Conservation (phyloP, 1,284 basidiomycete genomes). For the Austroboletus niveus region DNA sequence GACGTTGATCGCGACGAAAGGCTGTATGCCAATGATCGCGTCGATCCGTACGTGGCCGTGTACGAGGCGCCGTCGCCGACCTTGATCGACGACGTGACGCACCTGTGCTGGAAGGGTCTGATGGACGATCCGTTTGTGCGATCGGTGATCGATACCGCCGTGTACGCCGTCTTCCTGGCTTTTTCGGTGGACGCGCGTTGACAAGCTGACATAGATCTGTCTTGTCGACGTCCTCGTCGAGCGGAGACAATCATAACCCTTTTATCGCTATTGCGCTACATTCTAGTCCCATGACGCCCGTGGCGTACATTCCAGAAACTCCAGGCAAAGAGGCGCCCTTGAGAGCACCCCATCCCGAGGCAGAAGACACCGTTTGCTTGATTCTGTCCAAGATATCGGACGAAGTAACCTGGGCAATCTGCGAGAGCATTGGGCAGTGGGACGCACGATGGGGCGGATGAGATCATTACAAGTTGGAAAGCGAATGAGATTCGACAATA, state of each 20-base stretch:
- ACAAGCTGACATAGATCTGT: slow-evolving; percentile 13
- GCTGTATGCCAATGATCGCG: slow-evolving; percentile 38
- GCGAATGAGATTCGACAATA: slow-evolving; percentile 20
- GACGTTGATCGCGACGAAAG: slow-evolving; percentile 22
- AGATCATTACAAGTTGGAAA: slow-evolving; percentile 7
- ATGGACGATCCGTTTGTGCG: slow-evolving; percentile 51
- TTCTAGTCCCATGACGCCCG: slow-evolving; percentile 41
- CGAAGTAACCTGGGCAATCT: slow-evolving; percentile 38
- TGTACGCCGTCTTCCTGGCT: slow-evolving; percentile 28
- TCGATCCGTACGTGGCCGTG: slow-evolving; percentile 46
- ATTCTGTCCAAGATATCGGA: slow-evolving; percentile 27
- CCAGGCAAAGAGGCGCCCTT: slow-evolving; percentile 25
- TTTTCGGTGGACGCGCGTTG: background rate
- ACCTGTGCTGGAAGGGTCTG: slow-evolving; percentile 59
- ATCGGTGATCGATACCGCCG: slow-evolving; percentile 42
- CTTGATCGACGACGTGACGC: slow-evolving; percentile 43
- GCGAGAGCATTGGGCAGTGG: slow-evolving; percentile 47
- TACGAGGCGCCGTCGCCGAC: slow-evolving; percentile 39
- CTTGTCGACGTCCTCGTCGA: slow-evolving; percentile 6
- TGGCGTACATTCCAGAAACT: slow-evolving; percentile 44
- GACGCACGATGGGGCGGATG: slow-evolving; percentile 52
- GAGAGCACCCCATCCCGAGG: slow-evolving; percentile 43
- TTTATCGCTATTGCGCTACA: slow-evolving; percentile 17
- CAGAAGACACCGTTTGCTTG: slow-evolving; percentile 52
- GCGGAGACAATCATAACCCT: slow-evolving; percentile 2